Evolutionary conservation across 495 filamentous ascomycete species (phyloP), one percentile per base, ranked within the genome.

Genomic region (Penicillium ucsense): DNA sequence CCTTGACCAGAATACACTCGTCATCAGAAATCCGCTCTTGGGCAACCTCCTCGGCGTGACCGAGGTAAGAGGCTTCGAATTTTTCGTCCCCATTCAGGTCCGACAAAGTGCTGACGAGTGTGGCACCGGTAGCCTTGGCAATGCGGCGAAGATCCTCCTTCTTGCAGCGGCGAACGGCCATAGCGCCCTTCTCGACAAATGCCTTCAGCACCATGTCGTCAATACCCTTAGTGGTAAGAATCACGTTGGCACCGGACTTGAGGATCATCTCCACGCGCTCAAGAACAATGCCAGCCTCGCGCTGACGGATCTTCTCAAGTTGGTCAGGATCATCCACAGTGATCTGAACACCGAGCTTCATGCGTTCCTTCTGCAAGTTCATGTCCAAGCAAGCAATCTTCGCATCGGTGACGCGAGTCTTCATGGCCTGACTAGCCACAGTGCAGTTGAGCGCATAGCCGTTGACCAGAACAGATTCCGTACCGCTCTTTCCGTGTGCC

Each of bases 361-460:
- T 97, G 51, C 92, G 78, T 71, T 95, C 89, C 70, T 97, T 99
- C 63, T 96, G 91, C 53, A 99, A 67, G 68, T 99, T 99, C 73
- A 99, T 97, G 62, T 99, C 92, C 41, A 99, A 73, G 62, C 88
- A 86, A 38, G 92, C 92, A 65, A 99, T 97, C 72, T 94, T 96
- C 53, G 94, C 92, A 68, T 96, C 89, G 41, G 79, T 80, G 57
- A 97, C 75, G 52, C 89, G 82, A 29, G 94, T 99, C 57, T 80
- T 88, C 94, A 99, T 99, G 36, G 90, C 90, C 66, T 99, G 92
- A 37, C 89, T 95, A 45, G 92, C 92, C 49, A 99, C 92, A 28
- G 92, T 99, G 74, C 92, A 99, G 77, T 99, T 99, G 53, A 99
- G 68, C 52, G 92, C 92, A 63, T 99, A 99, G 35, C 92, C 92